Evolutionary conservation across 345 rosid species (phyloP).

Genomic region (Hibiscus trionum): DNA sequence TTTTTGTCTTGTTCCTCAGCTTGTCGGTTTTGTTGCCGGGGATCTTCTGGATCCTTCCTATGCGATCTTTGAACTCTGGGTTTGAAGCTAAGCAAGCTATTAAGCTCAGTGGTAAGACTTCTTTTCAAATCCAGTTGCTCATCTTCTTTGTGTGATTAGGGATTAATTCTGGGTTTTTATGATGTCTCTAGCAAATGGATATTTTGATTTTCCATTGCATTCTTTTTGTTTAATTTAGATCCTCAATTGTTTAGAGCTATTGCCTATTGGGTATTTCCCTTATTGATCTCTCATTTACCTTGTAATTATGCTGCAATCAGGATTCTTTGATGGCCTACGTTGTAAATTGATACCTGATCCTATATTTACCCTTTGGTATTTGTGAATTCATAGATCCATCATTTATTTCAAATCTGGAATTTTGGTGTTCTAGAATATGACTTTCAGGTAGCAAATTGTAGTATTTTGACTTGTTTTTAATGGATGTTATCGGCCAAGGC

Average conservation of each 20-base stretch:
- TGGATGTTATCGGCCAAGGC: background rate
- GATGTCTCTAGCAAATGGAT: conserved; percentile 1
- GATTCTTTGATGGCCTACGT: background rate
- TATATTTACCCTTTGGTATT: no score
- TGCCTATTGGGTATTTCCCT: background rate
- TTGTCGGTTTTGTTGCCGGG: conserved; percentile 40
- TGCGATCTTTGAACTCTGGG: conserved; percentile 13
- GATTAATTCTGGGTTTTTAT: background rate
- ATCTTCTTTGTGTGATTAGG: background rate
- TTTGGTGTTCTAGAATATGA: background rate
- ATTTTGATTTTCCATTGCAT: background rate
- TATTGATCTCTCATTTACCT: background rate
- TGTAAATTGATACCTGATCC: background rate
- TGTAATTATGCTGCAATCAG: background rate
- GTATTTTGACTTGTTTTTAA: background rate
- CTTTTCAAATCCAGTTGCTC: background rate
- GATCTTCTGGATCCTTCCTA: conserved; percentile 58
- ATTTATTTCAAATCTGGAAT: background rate
- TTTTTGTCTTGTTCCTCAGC: conserved; percentile 43
- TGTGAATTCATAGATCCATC: background rate
- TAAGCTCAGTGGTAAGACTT: conserved; percentile 44
- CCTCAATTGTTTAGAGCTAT: background rate
- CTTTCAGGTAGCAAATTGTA: background rate
- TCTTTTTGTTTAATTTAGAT: background rate
- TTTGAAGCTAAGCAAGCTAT: conserved; percentile 36